Evolutionary conservation across 2,329 filamentous ascomycete genomes (phyloP).

Genomic region (Penicillium griseofulvum): DNA sequence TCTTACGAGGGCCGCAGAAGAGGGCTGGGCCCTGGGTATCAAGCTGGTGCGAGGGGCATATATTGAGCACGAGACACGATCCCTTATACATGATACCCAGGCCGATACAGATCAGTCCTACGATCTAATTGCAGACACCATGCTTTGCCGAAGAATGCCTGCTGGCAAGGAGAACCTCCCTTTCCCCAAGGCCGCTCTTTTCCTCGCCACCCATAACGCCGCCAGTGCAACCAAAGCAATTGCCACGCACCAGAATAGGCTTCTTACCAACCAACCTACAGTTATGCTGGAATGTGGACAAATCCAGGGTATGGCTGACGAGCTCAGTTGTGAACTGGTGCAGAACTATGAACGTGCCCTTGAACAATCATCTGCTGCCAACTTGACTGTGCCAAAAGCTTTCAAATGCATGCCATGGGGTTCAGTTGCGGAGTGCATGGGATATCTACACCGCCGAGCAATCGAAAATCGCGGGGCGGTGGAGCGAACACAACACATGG

Average conservation of each 20-base stretch:
- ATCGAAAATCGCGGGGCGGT: constrained; percentile 72
- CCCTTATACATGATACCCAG: constrained; percentile 39
- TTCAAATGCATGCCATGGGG: constrained; percentile 58
- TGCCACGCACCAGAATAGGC: constrained; percentile 33
- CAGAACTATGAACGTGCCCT: constrained; percentile 22
- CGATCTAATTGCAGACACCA: constrained; percentile 49
- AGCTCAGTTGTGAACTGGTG: constrained; percentile 62
- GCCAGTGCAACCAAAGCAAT: constrained; percentile 47
- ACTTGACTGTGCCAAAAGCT: constrained; percentile 40
- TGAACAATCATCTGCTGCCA: constrained; percentile 25
- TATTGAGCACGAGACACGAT: constrained; percentile 40
- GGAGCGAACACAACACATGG: constrained; percentile 59
- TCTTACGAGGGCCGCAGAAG: constrained; percentile 36
- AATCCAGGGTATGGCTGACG: constrained; percentile 88
- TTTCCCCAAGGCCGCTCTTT: constrained; percentile 41
- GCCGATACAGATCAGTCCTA: constrained; percentile 46
- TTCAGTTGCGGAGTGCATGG: constrained; percentile 52
- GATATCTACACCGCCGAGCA: constrained; percentile 58
- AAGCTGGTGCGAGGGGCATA: constrained; percentile 50
- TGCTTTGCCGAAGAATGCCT: constrained; percentile 45
- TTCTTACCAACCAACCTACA: constrained; percentile 38
- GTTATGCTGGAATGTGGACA: constrained; percentile 63
- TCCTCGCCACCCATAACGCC: constrained; percentile 55
- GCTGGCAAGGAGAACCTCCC: constrained; percentile 22
- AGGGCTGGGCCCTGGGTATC: constrained; percentile 43